Percentiles rank a stretch among this genome's conserved stretches.
Evolutionary conservation across 345 rosid genomes (phyloP).

Genomic region (Pelargonium nanum): DNA sequence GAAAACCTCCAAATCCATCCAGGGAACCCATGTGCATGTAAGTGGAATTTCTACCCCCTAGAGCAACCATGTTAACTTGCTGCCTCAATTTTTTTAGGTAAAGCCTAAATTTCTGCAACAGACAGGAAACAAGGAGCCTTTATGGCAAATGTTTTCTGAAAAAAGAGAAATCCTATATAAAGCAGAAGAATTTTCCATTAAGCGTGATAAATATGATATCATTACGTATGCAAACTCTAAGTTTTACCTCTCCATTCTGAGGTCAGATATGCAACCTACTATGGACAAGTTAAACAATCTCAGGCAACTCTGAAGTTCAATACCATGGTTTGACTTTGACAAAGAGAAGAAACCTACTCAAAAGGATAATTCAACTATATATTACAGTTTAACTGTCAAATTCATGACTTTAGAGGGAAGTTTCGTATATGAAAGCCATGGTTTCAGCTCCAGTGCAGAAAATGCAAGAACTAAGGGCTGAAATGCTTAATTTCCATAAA

Average conservation of each 20-base stretch:
- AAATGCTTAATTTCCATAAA: too few species aligned
- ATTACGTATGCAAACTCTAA: too few species aligned
- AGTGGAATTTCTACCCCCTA: slow-evolving; percentile 47
- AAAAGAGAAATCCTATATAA: neutral
- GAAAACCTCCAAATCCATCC: slow-evolving; percentile 50
- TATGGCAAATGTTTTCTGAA: neutral
- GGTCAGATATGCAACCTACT: too few species aligned
- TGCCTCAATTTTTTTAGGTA: slow-evolving; percentile 59
- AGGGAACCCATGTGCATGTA: slow-evolving; percentile 40
- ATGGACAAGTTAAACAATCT: too few species aligned
- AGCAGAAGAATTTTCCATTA: neutral
- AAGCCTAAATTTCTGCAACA: slow-evolving; percentile 72
- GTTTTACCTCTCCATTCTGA: too few species aligned
- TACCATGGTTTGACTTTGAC: neutral
- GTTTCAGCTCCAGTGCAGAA: too few species aligned
- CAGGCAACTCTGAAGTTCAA: neutral
- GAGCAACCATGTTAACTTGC: slow-evolving; percentile 44
- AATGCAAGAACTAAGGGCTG: too few species aligned
- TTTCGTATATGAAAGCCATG: neutral
- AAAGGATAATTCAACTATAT: neutral
- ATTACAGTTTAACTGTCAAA: neutral
- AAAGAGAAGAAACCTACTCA: neutral
- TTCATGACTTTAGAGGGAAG: neutral
- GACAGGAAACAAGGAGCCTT: slow-evolving; percentile 2
- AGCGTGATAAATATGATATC: too few species aligned